Evolutionary conservation across 176 grass and related monocot genomes (phyloP).

Genomic region (Bromus sterilis): DNA sequence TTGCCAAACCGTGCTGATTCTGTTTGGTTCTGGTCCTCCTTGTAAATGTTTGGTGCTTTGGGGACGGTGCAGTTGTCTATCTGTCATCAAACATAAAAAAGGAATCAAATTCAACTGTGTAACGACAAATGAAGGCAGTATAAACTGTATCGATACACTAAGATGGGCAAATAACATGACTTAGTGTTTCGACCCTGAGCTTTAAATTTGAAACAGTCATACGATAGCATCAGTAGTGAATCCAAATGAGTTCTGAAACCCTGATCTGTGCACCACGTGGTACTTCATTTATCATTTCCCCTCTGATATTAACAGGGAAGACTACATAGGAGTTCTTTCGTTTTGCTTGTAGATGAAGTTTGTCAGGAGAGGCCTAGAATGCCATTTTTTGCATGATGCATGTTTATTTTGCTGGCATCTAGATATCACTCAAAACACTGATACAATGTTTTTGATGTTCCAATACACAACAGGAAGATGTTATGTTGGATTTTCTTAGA

Average conservation of each 20-base stretch:
- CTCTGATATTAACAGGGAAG: not conserved
- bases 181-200: conserved; percentile 9
- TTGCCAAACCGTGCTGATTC: not conserved
- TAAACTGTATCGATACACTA: not conserved
- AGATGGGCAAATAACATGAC: not conserved
- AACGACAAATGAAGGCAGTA: not conserved
- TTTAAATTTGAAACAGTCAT: not conserved
- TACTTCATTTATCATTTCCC: not conserved
- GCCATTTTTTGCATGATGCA: not conserved
- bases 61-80: not conserved
- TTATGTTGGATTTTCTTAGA: conserved; percentile 94
- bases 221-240: not conserved
- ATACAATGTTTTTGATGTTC: conserved; percentile 8
- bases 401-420: conserved; percentile 1
- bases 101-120: not conserved
- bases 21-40: not conserved
- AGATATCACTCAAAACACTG: conserved; percentile 1
- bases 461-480: conserved; percentile 58
- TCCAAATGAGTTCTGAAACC: not conserved
- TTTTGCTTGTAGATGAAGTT: not conserved
- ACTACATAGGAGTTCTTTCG: not conserved
- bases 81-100: not conserved
- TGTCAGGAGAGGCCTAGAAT: not conserved
- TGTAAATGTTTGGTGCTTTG: not conserved
- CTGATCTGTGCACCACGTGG: not conserved